These are phyloP conservation scores for Alternaria panax DNA, from an alignment of 2,329 filamentous ascomycete species.

Conservation along the genomic window DNA sequence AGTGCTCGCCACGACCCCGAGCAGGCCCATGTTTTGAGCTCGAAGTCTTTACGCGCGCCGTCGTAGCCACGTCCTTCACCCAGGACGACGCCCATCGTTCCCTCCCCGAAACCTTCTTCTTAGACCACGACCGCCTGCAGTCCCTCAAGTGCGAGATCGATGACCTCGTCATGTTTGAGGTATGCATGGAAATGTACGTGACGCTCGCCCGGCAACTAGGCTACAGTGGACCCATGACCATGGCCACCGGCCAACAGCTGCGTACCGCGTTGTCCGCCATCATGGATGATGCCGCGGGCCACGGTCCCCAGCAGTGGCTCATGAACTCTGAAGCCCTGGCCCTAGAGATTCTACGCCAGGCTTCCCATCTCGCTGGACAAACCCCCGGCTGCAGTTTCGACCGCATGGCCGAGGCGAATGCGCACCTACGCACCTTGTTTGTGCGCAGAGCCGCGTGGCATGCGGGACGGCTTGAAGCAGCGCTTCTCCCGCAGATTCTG, in stretches of 20 bases:
- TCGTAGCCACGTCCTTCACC: constrained; percentile 55
- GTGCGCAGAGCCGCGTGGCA: constrained; percentile 42
- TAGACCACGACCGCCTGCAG: constrained; percentile 64
- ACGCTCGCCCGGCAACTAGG: constrained; percentile 35
- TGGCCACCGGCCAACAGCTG: constrained; percentile 33
- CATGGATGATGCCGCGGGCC: constrained; percentile 39
- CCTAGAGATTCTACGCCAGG: constrained; percentile 55
- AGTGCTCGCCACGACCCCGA: constrained; percentile 25
- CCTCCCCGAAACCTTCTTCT: constrained; percentile 64
- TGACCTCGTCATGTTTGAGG: constrained; percentile 61
- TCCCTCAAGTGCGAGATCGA: constrained; percentile 62
- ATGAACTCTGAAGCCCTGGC: constrained; percentile 54
- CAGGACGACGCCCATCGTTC: constrained; percentile 39
- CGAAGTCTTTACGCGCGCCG: constrained; percentile 56
- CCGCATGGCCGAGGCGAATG: constrained; percentile 47
- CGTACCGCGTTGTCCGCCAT: constrained; percentile 51
- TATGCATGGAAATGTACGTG: constrained; percentile 61
- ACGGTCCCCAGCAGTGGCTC: constrained; percentile 48
- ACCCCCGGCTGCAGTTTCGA: constrained; percentile 40
- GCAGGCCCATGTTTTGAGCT: constrained; percentile 30
- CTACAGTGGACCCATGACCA: constrained; percentile 32
- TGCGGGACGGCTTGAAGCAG: constrained; percentile 37
- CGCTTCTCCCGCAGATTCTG: constrained; percentile 39
- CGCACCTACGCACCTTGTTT: constrained; percentile 45
- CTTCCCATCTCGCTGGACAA: constrained; percentile 45